Percentiles rank a stretch among this genome's conserved stretches.
phyloP scores from a whole-genome alignment of 306 rosid genomes.

The Casuarina glauca region DNA sequence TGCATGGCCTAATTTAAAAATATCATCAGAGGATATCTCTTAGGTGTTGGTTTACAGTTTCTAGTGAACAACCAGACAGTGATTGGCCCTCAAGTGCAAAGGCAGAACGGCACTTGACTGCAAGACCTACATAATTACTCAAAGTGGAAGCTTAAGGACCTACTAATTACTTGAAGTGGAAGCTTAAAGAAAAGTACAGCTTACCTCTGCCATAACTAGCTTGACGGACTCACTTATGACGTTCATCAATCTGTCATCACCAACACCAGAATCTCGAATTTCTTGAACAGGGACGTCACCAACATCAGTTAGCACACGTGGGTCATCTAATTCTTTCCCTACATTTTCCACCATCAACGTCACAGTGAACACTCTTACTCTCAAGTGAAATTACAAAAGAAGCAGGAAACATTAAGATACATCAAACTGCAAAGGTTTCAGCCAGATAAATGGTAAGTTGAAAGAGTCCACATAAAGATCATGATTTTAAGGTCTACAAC shows the following conservation, averaged over 20 bases:
- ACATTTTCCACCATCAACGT: conserved; percentile 24
- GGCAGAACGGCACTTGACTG: no score
- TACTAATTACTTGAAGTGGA: conserved; percentile 7
- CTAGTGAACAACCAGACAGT: not conserved
- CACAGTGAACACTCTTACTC: conserved; percentile 18
- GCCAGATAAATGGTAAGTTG: not conserved
- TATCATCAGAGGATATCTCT: not conserved
- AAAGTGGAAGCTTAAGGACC: no score
- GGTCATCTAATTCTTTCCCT: conserved; percentile 83
- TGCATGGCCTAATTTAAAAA: not conserved
- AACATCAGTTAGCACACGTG: conserved; percentile 86
- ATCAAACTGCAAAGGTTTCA: conserved; percentile 3
- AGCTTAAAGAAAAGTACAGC: conserved; percentile 16
- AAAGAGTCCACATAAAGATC: not conserved
- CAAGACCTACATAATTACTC: no score
- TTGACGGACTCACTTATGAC: conserved; percentile 90
- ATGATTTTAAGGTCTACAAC: not conserved
- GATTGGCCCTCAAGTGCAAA: no score
- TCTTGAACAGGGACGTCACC: conserved; percentile 98
- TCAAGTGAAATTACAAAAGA: conserved; percentile 10
- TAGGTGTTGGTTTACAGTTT: not conserved
- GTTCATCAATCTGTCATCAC: conserved; percentile 84
- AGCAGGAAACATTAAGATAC: not conserved
- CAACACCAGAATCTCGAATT: conserved; percentile 85
- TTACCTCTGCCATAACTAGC: conserved; percentile 93